phyloP scores from a whole-genome alignment of 352 stramenopile species.

The Aphanomyces cochlioides region DNA sequence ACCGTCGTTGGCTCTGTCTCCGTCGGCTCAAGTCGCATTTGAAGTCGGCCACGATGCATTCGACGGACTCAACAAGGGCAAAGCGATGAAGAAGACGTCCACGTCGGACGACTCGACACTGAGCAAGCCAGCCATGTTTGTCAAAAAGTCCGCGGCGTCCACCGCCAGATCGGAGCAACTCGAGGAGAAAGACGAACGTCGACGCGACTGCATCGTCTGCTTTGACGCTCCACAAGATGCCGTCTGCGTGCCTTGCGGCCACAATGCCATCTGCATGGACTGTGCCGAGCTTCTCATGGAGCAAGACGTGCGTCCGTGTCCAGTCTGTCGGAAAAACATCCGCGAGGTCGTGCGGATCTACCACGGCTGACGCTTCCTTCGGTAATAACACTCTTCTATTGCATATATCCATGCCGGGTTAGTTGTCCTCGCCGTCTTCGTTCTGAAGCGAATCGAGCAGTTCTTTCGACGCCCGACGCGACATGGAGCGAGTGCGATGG shows the following conservation, averaged over 20 bases:
- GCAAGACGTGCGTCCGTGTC: slow-evolving; percentile 48
- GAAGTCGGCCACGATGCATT: slow-evolving; percentile 13
- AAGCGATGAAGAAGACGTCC: neutral
- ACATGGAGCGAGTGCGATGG: slow-evolving; percentile 27
- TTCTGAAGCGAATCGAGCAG: neutral
- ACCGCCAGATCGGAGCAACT: neutral
- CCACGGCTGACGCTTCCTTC: slow-evolving; percentile 41
- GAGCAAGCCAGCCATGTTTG: neutral
- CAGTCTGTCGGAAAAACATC: slow-evolving; percentile 68
- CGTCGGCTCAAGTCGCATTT: slow-evolving; percentile 12
- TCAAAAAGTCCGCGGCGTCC: neutral
- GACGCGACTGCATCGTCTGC: slow-evolving; percentile 73
- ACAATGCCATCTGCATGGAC: slow-evolving; percentile 84
- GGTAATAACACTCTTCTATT: too few species aligned
- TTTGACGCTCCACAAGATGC: slow-evolving; percentile 74
- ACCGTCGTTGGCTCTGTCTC: slow-evolving; percentile 11
- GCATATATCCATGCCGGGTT: neutral
- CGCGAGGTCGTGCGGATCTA: slow-evolving; percentile 77
- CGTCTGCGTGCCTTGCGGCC: slow-evolving; percentile 78
- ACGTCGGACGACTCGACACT: neutral
- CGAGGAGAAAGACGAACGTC: neutral
- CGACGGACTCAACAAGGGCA: neutral
- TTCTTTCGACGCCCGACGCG: slow-evolving; percentile 23
- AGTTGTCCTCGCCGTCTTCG: neutral
- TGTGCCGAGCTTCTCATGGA: slow-evolving; percentile 70